A percentile compares a stretch with the other conserved stretches of the same genome.
Conservation (phyloP, 2,329 filamentous ascomycete genomes). For the Botryotinia convoluta region DNA sequence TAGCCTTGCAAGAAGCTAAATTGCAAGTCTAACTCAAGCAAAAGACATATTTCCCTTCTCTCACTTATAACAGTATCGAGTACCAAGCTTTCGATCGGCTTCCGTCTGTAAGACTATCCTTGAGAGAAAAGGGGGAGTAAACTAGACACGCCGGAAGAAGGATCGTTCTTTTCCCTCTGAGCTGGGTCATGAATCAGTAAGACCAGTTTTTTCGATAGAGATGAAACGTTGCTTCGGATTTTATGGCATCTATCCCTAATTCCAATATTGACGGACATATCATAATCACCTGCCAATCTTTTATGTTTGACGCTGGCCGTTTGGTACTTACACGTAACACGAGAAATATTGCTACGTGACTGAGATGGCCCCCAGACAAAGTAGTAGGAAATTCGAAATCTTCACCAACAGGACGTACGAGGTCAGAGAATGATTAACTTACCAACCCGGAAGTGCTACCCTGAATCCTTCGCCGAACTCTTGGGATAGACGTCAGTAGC, state of each 20-base stretch:
- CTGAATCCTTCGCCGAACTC: too few species aligned
- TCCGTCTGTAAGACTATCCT: background rate
- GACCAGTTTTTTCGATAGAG: background rate
- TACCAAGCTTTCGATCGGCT: background rate
- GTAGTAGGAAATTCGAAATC: background rate
- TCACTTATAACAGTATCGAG: background rate
- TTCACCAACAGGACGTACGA: background rate
- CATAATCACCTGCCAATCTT: background rate
- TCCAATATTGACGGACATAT: background rate
- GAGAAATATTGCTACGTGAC: background rate
- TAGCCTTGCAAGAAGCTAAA: background rate
- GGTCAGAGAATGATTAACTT: background rate
- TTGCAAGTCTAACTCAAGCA: too few species aligned
- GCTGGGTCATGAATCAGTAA: background rate
- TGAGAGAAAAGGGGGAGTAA: background rate
- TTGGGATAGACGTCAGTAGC: background rate
- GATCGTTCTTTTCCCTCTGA: background rate
- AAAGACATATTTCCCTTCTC: background rate
- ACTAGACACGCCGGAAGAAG: background rate
- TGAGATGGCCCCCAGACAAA: background rate
- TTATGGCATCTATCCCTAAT: background rate
- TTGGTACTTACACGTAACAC: background rate
- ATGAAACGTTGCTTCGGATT: background rate
- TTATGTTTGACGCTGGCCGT: background rate
- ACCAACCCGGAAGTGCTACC: background rate